Percentiles rank a stretch among this genome's conserved stretches.
Evolutionary conservation across 352 stramenopile species (phyloP).

Genomic region (Salisapilia sapeloensis): DNA sequence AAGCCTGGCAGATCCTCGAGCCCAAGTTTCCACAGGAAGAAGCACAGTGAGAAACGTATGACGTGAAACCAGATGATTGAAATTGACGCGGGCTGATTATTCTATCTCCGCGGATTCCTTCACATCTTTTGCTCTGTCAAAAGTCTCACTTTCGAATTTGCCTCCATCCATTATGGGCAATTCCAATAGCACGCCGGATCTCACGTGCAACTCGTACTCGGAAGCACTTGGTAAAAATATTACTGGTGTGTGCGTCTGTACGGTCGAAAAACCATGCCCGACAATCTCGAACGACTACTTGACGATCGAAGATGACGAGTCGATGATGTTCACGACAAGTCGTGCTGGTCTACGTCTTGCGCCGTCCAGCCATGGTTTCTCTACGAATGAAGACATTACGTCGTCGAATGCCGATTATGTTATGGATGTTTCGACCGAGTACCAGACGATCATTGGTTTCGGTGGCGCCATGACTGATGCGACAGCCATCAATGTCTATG

Average conservation of each 20-base stretch:
- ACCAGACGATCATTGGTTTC: constrained; percentile 23
- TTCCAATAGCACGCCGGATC: too few relatives aligned
- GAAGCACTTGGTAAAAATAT: too few relatives aligned
- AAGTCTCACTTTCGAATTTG: too few relatives aligned
- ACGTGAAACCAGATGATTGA: too few relatives aligned
- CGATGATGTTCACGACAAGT: constrained; percentile 27
- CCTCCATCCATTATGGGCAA: too few relatives aligned
- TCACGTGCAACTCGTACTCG: too few relatives aligned
- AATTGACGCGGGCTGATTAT: too few relatives aligned
- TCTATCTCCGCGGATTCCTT: too few relatives aligned
- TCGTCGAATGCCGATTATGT: constrained; percentile 2
- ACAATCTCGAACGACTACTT: constrained; percentile 27
- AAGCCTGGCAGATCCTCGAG: too few relatives aligned
- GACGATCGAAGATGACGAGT: constrained; percentile 13
- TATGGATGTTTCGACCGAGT: constrained; percentile 2
- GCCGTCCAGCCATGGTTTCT: constrained; percentile 13
- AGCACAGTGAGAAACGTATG: too few relatives aligned
- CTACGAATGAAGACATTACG: constrained; percentile 3
- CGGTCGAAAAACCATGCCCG: constrained; percentile 21
- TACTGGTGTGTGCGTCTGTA: constrained; percentile 31
- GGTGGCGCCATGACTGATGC: constrained; percentile 33
- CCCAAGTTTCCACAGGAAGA: too few relatives aligned
- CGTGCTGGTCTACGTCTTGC: constrained; percentile 24
- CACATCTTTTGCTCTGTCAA: too few relatives aligned
- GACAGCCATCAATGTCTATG: constrained; percentile 18